Evolutionary conservation across 352 stramenopile genomes (phyloP), one percentile per base, ranked within the genome.

Genomic region (Phytophthora melonis): DNA sequence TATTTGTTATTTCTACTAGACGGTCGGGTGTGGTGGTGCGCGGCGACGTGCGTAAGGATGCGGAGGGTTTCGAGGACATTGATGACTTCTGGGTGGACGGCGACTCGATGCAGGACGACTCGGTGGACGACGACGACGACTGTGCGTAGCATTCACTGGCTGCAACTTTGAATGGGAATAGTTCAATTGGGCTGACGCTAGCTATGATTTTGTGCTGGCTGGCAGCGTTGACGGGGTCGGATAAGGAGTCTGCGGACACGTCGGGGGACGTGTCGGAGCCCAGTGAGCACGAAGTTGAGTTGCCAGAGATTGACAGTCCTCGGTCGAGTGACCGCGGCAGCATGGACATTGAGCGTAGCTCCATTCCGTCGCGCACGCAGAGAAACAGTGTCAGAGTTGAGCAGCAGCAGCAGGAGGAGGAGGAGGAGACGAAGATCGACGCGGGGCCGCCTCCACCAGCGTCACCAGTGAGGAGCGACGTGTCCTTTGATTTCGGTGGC

Each of bases 51-150:
- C 89, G 86, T 18, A 92, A 89, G 32, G 90, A 96, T 50, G 87
- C 81, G 1, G 74, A 95, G 25, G 90, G 90, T 0, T 96, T 96
- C 58, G 88, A 96, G 54, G 90, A 96, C 55, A 91, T 95, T 50
- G 90, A 96, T 72, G 90, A 96, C 53, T 96, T 96, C 60, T 96
- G 88, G 88, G 87, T 84, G 36, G 87, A 96, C 61, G 81, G 88
- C 21, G 80, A 90, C 36, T 80, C 72, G 9, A 56, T 80, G 64
- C 68, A 82, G 49, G 68, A 79, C 67, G 75, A 75, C 25, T 81
- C 74, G 10, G 70, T 78, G 54, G 74, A 79, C 58, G 72, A 81
- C 41, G 72, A 81, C 32, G 74, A 79, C 19, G 63, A 75, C 36
- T 81, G 75, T 82, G 19, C 41, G 69, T 66, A 9, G 13, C 27